phyloP scores from a whole-genome alignment of 2,329 filamentous ascomycete species.

The Coleophoma crateriformis region DNA sequence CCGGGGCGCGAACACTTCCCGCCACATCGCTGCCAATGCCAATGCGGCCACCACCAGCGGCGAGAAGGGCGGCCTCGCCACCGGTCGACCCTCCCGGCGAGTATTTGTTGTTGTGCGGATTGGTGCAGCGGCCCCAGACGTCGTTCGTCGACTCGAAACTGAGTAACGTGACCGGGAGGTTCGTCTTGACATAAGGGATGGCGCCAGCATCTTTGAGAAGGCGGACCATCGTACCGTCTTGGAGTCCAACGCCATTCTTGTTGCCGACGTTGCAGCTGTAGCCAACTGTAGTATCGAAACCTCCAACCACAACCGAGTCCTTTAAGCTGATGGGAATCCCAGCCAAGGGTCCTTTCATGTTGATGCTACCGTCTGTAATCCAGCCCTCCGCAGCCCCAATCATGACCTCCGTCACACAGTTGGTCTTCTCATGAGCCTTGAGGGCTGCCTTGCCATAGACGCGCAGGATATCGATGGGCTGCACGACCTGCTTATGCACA shows the following conservation, averaged over 20 bases:
- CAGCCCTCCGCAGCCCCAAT: slow-evolving; percentile 73
- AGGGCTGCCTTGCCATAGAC: slow-evolving; percentile 84
- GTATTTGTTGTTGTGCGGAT: slow-evolving; percentile 79
- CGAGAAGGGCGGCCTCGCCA: slow-evolving; percentile 70
- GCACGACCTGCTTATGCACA: slow-evolving; percentile 63
- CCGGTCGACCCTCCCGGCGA: slow-evolving; percentile 80
- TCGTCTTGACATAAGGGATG: slow-evolving; percentile 90
- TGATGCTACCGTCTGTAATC: slow-evolving; percentile 51
- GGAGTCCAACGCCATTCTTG: slow-evolving; percentile 55
- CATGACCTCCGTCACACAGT: slow-evolving; percentile 85
- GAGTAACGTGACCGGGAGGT: slow-evolving; percentile 68
- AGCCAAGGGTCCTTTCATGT: slow-evolving; percentile 76
- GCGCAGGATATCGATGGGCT: slow-evolving; percentile 68
- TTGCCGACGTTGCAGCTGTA: slow-evolving; percentile 71
- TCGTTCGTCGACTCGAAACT: slow-evolving; percentile 40
- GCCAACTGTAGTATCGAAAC: slow-evolving; percentile 79
- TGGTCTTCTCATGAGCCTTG: slow-evolving; percentile 79
- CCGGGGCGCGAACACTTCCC: slow-evolving; percentile 79
- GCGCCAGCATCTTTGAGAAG: slow-evolving; percentile 84
- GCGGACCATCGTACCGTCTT: slow-evolving; percentile 67
- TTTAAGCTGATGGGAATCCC: slow-evolving; percentile 86
- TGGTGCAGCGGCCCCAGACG: slow-evolving; percentile 77
- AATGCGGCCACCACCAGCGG: slow-evolving; percentile 74
- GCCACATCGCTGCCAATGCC: slow-evolving; percentile 90
- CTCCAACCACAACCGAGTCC: slow-evolving; percentile 71